Conservation (phyloP, 1,139 yeast genomes). For the Starmera stellimalicola region DNA sequence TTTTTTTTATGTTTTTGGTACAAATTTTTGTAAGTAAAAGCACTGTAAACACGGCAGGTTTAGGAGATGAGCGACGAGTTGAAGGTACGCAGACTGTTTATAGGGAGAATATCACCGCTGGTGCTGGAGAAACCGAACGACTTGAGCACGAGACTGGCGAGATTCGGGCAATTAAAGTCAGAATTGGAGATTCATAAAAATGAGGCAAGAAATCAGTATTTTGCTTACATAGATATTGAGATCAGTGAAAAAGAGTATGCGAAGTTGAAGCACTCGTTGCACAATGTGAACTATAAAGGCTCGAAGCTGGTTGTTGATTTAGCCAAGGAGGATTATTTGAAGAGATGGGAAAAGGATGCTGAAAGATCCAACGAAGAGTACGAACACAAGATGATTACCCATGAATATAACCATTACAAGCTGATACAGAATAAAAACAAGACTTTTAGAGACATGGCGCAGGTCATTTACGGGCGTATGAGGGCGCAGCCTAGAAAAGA, state of each 20-base stretch:
- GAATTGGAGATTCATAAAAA: slow-evolving; percentile 41
- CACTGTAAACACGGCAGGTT: neutral
- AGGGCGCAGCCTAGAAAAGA: slow-evolving; percentile 46
- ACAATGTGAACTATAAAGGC: slow-evolving; percentile 73
- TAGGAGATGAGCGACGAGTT: neutral
- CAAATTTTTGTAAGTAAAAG: too few species aligned
- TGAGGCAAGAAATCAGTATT: slow-evolving; percentile 22
- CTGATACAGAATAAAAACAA: slow-evolving; percentile 33
- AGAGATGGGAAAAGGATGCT: slow-evolving; percentile 34
- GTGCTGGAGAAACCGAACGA: slow-evolving; percentile 36
- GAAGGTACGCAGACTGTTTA: slow-evolving; percentile 38
- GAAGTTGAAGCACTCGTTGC: slow-evolving; percentile 44
- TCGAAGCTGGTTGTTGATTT: slow-evolving; percentile 45
- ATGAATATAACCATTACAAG: slow-evolving; percentile 28
- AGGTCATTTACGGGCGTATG: slow-evolving; percentile 53
- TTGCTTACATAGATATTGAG: slow-evolving; percentile 58
- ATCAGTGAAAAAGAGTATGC: slow-evolving; percentile 35
- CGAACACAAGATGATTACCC: slow-evolving; percentile 22
- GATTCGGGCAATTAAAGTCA: slow-evolving; percentile 36
- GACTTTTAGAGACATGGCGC: slow-evolving; percentile 27
- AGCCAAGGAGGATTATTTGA: slow-evolving; percentile 36
- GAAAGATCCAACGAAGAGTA: slow-evolving; percentile 20
- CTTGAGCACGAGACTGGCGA: slow-evolving; percentile 37
- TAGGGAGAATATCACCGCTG: slow-evolving; percentile 55
- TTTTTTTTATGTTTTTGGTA: too few species aligned